Evolutionary conservation across 1,284 basidiomycete genomes (phyloP).

Genomic region (Hortiboletus rubellus): DNA sequence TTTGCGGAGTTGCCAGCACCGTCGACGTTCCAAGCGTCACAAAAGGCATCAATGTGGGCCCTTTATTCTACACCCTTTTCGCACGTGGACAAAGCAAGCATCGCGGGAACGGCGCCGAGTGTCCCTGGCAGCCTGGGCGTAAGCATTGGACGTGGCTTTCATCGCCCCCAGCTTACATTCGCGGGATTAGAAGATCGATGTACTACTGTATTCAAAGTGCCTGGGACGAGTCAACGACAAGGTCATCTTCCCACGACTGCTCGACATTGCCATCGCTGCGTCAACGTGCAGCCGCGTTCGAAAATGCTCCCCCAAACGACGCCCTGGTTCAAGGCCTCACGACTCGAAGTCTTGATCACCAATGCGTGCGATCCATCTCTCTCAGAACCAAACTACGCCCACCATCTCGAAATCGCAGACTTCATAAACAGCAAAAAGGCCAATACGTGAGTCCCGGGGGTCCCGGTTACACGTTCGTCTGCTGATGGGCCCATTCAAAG

Average conservation of each 20-base stretch:
- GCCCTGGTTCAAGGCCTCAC: constrained; percentile 51
- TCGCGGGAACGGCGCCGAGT: background rate
- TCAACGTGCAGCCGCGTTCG: background rate
- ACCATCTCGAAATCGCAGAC: constrained; percentile 93
- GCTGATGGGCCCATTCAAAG: constrained; percentile 38
- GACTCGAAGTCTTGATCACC: constrained; percentile 69
- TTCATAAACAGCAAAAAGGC: constrained; percentile 95
- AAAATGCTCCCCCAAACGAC: constrained; percentile 29
- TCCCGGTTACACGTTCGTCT: background rate
- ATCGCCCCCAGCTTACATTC: too few relatives aligned
- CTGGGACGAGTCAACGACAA: background rate
- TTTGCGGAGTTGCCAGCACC: too few relatives aligned
- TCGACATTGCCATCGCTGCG: background rate
- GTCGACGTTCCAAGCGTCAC: constrained; percentile 3
- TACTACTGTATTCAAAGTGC: background rate
- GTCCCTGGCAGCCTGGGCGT: background rate
- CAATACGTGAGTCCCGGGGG: constrained; percentile 70
- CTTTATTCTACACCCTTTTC: background rate
- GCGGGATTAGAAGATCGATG: background rate
- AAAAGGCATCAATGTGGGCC: background rate
- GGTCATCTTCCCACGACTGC: constrained; percentile 14
- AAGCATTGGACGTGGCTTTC: too few relatives aligned
- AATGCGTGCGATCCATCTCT: constrained; percentile 89
- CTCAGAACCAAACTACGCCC: constrained; percentile 87
- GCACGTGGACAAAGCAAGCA: constrained; percentile 16